These are phyloP conservation scores for Actinidia arguta DNA, from an alignment of 179 eudicot species.

Conservation along the genomic window DNA sequence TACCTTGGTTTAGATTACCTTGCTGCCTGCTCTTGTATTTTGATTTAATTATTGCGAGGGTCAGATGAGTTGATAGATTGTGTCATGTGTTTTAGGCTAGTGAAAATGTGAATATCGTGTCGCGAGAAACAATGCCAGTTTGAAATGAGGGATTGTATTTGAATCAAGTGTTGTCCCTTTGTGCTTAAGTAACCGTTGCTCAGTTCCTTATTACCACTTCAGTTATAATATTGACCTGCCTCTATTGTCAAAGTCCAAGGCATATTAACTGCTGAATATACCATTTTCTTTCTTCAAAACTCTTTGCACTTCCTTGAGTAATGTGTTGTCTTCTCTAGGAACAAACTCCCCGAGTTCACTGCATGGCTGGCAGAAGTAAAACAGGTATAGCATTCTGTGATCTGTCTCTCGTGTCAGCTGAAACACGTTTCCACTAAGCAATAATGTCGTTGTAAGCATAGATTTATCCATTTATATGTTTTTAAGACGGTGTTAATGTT, in stretches of 20 bases:
- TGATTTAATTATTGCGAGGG: not conserved
- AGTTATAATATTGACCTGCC: not conserved
- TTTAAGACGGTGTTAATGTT: not conserved
- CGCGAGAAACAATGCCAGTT: not conserved
- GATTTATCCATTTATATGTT: not conserved
- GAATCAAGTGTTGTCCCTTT: not conserved
- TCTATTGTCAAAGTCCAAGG: not conserved
- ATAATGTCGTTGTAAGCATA: not conserved
- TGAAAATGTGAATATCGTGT: not conserved
- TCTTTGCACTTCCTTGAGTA: not conserved
- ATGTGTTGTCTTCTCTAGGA: constrained; percentile 57
- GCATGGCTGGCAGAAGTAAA: constrained; percentile 93
- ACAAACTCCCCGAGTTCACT: constrained; percentile 92
- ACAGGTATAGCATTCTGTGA: constrained; percentile 50
- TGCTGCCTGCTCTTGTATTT: not conserved
- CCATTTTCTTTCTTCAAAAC: constrained; percentile 7
- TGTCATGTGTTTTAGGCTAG: too few relatives aligned
- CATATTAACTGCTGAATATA: not conserved
- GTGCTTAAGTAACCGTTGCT: not conserved
- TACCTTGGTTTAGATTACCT: not conserved
- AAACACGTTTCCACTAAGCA: not conserved
- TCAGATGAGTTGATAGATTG: not conserved
- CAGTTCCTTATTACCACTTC: not conserved
- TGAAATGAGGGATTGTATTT: not conserved
- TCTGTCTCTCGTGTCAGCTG: constrained; percentile 1